phyloP scores from a whole-genome alignment of 306 rosid species.

The Pueraria montana region DNA sequence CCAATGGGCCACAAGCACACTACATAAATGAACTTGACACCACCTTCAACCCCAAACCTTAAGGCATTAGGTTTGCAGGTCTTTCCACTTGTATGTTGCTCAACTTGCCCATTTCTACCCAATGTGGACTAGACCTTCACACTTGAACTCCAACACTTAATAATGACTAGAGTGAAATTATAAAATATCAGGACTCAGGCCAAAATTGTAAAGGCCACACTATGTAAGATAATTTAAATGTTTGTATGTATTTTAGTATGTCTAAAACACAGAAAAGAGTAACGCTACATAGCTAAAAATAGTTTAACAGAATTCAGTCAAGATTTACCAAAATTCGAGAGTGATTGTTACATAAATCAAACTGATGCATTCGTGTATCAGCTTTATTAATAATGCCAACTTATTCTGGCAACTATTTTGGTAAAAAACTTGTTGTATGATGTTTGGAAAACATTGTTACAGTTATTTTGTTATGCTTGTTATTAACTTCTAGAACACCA shows the following conservation, averaged over 20 bases:
- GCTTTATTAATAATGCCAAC: not conserved
- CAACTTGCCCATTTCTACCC: too few species aligned
- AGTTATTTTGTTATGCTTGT: not conserved
- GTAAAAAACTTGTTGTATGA: not conserved
- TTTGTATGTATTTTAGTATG: not conserved
- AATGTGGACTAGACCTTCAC: too few species aligned
- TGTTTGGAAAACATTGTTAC: not conserved
- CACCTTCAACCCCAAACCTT: too few species aligned
- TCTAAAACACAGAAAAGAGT: not conserved
- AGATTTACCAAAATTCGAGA: not conserved
- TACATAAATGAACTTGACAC: too few species aligned
- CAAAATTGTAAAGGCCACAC: not conserved
- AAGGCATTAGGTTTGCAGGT: too few species aligned
- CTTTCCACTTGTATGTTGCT: too few species aligned
- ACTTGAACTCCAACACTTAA: too few species aligned
- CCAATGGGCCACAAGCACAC: too few species aligned
- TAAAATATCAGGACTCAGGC: not conserved
- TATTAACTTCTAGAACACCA: not conserved
- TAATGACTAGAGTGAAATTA: not conserved
- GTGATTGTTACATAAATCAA: not conserved
- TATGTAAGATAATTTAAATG: not conserved
- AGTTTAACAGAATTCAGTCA: not conserved
- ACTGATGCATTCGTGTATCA: not conserved
- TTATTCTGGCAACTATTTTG: not conserved
- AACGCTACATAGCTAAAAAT: not conserved